Base-by-base conservation (phyloP, 805 yeast species). In the Wickerhamiella alocasiicola region DNA sequence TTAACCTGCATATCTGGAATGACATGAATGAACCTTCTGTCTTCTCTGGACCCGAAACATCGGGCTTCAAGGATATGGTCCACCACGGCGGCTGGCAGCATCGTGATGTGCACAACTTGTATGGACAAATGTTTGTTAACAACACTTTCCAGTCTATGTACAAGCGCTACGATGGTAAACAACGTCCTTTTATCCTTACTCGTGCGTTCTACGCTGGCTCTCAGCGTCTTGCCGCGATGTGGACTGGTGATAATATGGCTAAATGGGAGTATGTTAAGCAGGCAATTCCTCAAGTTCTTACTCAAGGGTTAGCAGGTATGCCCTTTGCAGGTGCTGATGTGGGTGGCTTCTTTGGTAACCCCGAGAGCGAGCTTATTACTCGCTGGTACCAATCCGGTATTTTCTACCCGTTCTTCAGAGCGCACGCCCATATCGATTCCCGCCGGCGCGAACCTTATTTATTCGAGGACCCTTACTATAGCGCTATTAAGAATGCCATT, bases 21-120 rank as follows among this genome's bases (percentile, higher is more conserved):
- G 98, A 91, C 58, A 91, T 91, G 99, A 83, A 81, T 60, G 99
- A 91, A 61, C 96, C 97, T 1, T 83, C 96, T 0, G 79, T 91
- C 4, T 91, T 91, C 56, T 74, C 78, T 50, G 98, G 97, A 2
- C 94, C 97, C 1, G 98, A 91, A 58, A 84, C 95, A 0, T 65
- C 93, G 0, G 76, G 91, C 16, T 94, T 93, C 25, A 80, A 80
- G 51, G 94, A 85, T 58, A 61, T 71, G 17, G 51, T 87, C 28
- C 95, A 88, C 50, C 70, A 64, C 54, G 94, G 84, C 3, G 71
- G 75, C 13, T 77, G 78, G 74, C 97, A 91, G 58, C 94, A 88
- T 56, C 74, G 98, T 45, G 83, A 94, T 4, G 68, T 88, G 9
- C 98, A 91, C 61, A 91, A 91, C 53, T 46, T 82, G 12, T 82